Evolutionary conservation across 2,329 filamentous ascomycete genomes (phyloP), one percentile per base, ranked within the genome.

Genomic region (Camillea tinctor): DNA sequence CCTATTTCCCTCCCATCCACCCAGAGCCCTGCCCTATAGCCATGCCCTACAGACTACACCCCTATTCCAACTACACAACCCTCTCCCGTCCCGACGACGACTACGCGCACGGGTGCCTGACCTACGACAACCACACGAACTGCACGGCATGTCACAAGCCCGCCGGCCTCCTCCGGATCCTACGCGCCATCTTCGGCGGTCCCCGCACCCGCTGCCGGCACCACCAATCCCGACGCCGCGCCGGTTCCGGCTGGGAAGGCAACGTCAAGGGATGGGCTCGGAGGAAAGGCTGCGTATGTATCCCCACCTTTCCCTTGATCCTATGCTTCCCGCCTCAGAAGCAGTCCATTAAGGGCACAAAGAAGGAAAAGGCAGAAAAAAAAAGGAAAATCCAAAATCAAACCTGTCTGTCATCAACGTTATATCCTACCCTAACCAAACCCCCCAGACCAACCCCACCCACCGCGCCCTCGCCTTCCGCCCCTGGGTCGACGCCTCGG

Each of bases 391-490:
- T n/a, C n/a, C n/a, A n/a, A n/a, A n/a, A n/a, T n/a, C n/a, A n/a
- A n/a, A n/a, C n/a, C n/a, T n/a, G n/a, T n/a, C n/a, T n/a, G n/a
- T n/a, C n/a, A n/a, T n/a, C n/a, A n/a, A n/a, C n/a, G n/a, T n/a
- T n/a, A n/a, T n/a, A n/a, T 30, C 30, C 50, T 59, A n/a, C 26
- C 21, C 50, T 9, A 50, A 54, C n/a, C 4, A 36, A 23, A 20
- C 4, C 13, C 20, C 23, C 15, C 24, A 67, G 66, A 55, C 20
- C 15, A 57, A 52, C 54, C 58, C 26, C 2, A 44, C 60, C 13
- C 68, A 70, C 62, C 60, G 61, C 62, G 64, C 65, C 40, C 60
- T 69, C 2, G 62, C 59, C 49, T 66, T 68, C 55, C 53, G 57
- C 3, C 40, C 59, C 2, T 56, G 48, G 4, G 20, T 65, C 54